phyloP scores from a whole-genome alignment of 2,329 filamentous ascomycete genomes.

The Talaromyces islandicus region DNA sequence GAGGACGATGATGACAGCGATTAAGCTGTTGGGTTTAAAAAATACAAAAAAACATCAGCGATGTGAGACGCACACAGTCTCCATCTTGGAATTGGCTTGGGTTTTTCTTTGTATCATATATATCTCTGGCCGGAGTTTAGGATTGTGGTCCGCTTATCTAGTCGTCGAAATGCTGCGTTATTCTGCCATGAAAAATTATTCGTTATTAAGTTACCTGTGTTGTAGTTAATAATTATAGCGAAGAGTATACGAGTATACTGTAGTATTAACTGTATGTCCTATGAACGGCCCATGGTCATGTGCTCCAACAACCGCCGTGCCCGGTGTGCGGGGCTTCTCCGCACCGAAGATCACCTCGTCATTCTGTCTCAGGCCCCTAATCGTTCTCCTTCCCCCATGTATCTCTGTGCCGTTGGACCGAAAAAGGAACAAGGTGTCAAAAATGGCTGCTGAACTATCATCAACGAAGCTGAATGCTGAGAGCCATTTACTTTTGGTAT shows the following conservation, averaged over 20 bases:
- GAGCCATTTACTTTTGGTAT: slow-evolving; percentile 45
- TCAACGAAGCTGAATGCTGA: slow-evolving; percentile 45
- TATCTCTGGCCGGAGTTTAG: slow-evolving; percentile 31
- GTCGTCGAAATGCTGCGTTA: not conserved
- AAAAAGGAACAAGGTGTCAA: not conserved
- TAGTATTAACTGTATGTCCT: too few relatives aligned
- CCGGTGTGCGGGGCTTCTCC: slow-evolving; percentile 1
- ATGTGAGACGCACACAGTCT: not conserved
- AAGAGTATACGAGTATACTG: too few relatives aligned
- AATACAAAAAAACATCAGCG: not conserved
- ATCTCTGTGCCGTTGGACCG: not conserved
- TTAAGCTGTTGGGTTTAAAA: slow-evolving; percentile 18
- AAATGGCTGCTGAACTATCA: slow-evolving; percentile 39
- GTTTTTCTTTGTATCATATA: slow-evolving; percentile 36
- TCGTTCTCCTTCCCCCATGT: not conserved
- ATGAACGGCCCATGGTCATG: not conserved
- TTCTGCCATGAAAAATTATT: not conserved
- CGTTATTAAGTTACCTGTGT: not conserved
- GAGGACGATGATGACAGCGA: slow-evolving; percentile 58
- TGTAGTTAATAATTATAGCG: not conserved
- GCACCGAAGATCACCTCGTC: not conserved
- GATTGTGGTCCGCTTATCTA: slow-evolving; percentile 19
- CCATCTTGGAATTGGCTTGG: not conserved
- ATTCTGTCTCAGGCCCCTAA: not conserved
- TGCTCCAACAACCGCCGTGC: not conserved